These are phyloP conservation scores for Niebla homalea DNA, from an alignment of 495 filamentous ascomycete species.

Conservation along the genomic window DNA sequence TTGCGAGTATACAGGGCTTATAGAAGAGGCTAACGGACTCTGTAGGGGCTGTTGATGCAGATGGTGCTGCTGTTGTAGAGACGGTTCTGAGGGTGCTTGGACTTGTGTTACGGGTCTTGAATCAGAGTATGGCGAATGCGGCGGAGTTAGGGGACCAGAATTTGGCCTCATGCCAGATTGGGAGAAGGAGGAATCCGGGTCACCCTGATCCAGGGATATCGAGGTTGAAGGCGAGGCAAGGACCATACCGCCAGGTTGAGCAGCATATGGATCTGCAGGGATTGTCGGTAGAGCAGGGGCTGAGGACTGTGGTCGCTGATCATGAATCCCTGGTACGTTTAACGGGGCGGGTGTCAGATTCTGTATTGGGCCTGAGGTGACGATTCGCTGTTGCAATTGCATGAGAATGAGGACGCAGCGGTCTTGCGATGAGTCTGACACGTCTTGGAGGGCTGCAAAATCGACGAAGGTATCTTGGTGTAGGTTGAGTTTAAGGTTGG, in stretches of 20 bases:
- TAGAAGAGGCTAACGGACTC: not conserved
- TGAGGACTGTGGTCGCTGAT: not conserved
- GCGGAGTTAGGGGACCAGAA: no score
- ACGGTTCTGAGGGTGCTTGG: no score
- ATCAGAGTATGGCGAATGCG: no score
- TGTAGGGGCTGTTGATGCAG: not conserved
- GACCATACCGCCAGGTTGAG: not conserved
- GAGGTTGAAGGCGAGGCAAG: no score
- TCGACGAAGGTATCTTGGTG: slow-evolving; percentile 26
- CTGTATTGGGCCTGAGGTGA: slow-evolving; percentile 10
- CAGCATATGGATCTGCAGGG: not conserved
- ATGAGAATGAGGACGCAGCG: slow-evolving; percentile 12
- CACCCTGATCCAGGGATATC: no score
- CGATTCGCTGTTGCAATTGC: slow-evolving; percentile 15
- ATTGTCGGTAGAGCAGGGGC: not conserved
- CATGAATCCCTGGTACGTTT: not conserved
- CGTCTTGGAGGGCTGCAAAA: slow-evolving; percentile 24
- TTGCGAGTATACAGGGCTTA: no score
- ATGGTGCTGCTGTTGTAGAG: no score
- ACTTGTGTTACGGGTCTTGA: no score
- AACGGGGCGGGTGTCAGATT: not conserved
- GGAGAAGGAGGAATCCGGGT: no score
- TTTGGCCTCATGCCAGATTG: no score
- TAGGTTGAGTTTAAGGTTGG: slow-evolving; percentile 27
- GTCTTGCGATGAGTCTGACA: slow-evolving; percentile 14